phyloP scores from a whole-genome alignment of 441 rosid genomes.

The Adansonia madagascariensis region DNA sequence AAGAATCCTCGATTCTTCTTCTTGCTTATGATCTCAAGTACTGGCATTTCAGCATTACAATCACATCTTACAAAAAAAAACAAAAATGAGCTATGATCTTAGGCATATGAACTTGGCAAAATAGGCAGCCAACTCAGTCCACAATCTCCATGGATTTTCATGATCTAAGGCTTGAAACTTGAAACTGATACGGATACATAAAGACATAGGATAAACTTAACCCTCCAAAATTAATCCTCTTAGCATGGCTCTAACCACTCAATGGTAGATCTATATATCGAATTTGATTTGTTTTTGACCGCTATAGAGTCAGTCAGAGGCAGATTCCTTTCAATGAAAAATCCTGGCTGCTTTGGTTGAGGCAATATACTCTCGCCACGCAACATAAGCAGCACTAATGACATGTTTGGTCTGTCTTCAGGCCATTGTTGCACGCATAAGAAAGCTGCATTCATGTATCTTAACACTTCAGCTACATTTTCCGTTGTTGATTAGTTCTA shows the following conservation, averaged over 20 bases:
- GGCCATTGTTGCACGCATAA: conserved; percentile 25
- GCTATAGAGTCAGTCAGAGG: not conserved
- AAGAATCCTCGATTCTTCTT: conserved; percentile 37
- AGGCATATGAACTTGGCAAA: too few relatives aligned
- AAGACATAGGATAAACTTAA: too few relatives aligned
- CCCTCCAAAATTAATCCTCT: too few relatives aligned
- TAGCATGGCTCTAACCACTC: not conserved
- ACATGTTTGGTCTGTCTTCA: conserved; percentile 37
- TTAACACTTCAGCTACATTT: conserved; percentile 19
- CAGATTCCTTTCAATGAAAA: conserved; percentile 26
- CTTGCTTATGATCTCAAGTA: conserved; percentile 36
- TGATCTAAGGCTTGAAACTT: too few relatives aligned
- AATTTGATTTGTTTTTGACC: not conserved
- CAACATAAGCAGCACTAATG: conserved; percentile 34
- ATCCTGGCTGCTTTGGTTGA: conserved; percentile 35
- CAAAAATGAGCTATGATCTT: too few relatives aligned
- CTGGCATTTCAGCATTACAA: too few relatives aligned
- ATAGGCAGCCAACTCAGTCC: too few relatives aligned
- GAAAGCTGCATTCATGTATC: conserved; percentile 30
- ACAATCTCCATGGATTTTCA: too few relatives aligned
- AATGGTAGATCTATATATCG: not conserved
- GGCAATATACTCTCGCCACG: conserved; percentile 28
- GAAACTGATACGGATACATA: too few relatives aligned
- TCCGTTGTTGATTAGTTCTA: conserved; percentile 33
- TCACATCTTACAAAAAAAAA: too few relatives aligned